Percentiles rank a stretch among this genome's conserved stretches.
phyloP scores from a whole-genome alignment of 805 yeast genomes.

The Metschnikowia kunwiensis region DNA sequence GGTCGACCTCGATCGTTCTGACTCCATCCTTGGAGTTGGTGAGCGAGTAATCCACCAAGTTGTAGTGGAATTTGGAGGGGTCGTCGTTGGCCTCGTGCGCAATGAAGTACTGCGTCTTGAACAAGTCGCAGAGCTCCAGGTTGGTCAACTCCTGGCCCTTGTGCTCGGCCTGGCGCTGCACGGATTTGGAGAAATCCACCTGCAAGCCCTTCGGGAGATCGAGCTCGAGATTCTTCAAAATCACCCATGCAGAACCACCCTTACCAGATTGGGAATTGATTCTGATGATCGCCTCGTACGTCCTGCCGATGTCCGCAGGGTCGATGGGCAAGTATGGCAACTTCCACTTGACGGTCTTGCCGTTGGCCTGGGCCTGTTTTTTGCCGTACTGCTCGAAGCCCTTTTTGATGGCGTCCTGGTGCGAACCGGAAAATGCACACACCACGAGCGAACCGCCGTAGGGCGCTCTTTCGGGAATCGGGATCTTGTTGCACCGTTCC shows the following conservation, averaged over 20 bases:
- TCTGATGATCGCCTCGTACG: conserved; percentile 88
- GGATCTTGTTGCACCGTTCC: conserved; percentile 78
- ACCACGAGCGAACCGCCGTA: conserved; percentile 82
- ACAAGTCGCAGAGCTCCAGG: conserved; percentile 61
- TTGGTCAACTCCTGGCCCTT: conserved; percentile 70
- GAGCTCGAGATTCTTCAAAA: conserved; percentile 67
- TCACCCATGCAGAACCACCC: conserved; percentile 89
- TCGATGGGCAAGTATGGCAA: conserved; percentile 82
- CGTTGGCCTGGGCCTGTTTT: conserved; percentile 32
- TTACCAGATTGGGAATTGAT: conserved; percentile 87
- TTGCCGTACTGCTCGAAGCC: conserved; percentile 57
- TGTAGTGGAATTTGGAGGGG: conserved; percentile 22
- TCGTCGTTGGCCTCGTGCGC: conserved; percentile 30
- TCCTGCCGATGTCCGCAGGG: conserved; percentile 81
- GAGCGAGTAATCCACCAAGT: conserved; percentile 48
- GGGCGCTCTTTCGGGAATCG: conserved; percentile 75
- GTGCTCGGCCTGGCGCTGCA: conserved; percentile 66
- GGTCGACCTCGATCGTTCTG: conserved; percentile 47
- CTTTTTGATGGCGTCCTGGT: conserved; percentile 84
- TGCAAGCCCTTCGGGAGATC: conserved; percentile 82
- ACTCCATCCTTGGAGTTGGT: conserved; percentile 34
- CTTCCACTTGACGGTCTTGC: conserved; percentile 52
- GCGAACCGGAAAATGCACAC: conserved; percentile 83
- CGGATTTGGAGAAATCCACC: conserved; percentile 68
- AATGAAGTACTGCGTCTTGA: conserved; percentile 55